Conservation (phyloP, 2,329 filamentous ascomycete genomes). For the Aspergillus ustus region DNA sequence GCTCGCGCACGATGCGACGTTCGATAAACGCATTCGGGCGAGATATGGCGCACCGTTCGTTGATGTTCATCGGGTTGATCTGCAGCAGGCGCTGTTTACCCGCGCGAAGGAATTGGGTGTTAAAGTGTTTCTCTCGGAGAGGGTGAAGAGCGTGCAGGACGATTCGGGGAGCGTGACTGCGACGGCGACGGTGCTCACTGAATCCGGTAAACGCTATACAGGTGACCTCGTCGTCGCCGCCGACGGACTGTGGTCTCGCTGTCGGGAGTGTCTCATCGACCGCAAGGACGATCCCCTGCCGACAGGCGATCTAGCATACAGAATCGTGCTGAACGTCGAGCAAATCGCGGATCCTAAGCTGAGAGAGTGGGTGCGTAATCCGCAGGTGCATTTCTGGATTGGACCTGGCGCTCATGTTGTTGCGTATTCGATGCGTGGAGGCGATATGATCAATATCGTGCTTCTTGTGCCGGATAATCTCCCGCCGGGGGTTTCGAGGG, state of each 20-base stretch:
- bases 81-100: constrained; percentile 59
- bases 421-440: constrained; percentile 62
- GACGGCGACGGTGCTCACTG: constrained; percentile 36
- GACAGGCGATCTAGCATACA: constrained; percentile 69
- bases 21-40: constrained; percentile 56
- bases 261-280: constrained; percentile 55
- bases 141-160: constrained; percentile 50
- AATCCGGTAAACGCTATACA: constrained; percentile 48
- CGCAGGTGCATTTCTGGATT: constrained; percentile 65
- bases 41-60: constrained; percentile 64
- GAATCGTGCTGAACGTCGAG: constrained; percentile 60
- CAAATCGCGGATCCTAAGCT: constrained; percentile 59
- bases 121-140: constrained; percentile 53
- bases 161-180: constrained; percentile 19
- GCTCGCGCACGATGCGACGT: constrained; percentile 55
- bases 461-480: constrained; percentile 68
- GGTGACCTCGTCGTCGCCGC: constrained; percentile 66
- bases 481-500: constrained; percentile 57
- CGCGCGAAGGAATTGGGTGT: constrained; percentile 60
- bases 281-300: constrained; percentile 55
- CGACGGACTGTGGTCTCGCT: constrained; percentile 67
- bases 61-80: constrained; percentile 66
- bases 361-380: constrained; percentile 57
- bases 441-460: constrained; percentile 68
- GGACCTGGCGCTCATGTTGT: constrained; percentile 66